These are phyloP conservation scores for Amanita subjunquillea DNA, from an alignment of 768 basidiomycete species.

Conservation along the genomic window DNA sequence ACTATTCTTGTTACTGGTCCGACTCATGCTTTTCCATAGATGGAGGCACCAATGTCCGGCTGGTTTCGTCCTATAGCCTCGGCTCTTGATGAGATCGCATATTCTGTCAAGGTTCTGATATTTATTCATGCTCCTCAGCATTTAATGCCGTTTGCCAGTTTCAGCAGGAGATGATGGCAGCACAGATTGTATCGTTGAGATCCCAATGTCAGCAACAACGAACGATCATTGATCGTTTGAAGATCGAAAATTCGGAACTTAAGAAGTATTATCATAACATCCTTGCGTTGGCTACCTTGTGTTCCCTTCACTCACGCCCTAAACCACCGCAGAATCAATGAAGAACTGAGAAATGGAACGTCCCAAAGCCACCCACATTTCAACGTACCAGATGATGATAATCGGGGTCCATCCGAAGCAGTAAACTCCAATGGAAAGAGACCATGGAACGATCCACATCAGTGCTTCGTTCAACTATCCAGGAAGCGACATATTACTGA, in stretches of 20 bases:
- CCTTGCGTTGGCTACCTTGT: slow-evolving; percentile 3
- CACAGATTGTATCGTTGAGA: slow-evolving; percentile 57
- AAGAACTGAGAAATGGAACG: slow-evolving; percentile 40
- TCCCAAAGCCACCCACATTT: slow-evolving; percentile 31
- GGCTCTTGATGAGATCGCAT: slow-evolving; percentile 53
- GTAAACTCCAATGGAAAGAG: slow-evolving; percentile 60
- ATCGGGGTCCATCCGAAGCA: slow-evolving; percentile 21
- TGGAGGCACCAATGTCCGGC: slow-evolving; percentile 72
- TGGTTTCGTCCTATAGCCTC: slow-evolving; percentile 66
- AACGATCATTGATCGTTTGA: slow-evolving; percentile 39
- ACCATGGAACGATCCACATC: slow-evolving; percentile 22
- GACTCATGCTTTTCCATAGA: slow-evolving; percentile 26
- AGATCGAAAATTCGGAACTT: slow-evolving; percentile 39
- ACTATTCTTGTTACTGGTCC: background rate
- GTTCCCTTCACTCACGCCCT: slow-evolving; percentile 3
- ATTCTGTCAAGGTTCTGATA: slow-evolving; percentile 49
- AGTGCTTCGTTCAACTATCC: background rate
- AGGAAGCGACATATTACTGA: background rate
- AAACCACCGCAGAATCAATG: slow-evolving; percentile 31
- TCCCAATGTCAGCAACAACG: slow-evolving; percentile 47
- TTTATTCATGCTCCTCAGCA: background rate
- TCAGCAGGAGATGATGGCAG: slow-evolving; percentile 67
- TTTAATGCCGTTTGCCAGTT: slow-evolving; percentile 37
- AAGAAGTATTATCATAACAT: slow-evolving; percentile 34
- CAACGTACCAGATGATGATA: slow-evolving; percentile 14